phyloP scores from a whole-genome alignment of 1,284 basidiomycete genomes.

The Papiliotrema terrestris region DNA sequence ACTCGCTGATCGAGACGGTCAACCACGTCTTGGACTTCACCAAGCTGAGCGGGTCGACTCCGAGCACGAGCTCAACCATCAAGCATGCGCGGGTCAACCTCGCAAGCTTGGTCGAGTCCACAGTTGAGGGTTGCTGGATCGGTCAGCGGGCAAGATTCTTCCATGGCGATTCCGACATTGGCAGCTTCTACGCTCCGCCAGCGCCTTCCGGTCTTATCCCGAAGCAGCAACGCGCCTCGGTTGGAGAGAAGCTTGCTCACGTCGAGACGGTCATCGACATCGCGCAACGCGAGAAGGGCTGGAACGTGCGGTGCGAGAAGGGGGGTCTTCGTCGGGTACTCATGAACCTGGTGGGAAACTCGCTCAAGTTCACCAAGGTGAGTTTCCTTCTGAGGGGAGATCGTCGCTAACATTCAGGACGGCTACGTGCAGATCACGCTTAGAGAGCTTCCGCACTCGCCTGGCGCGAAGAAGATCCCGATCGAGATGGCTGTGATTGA shows the following conservation, averaged over 20 bases:
- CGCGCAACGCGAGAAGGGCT: slow-evolving; percentile 68
- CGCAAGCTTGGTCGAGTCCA: slow-evolving; percentile 87
- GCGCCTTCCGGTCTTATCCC: slow-evolving; percentile 38
- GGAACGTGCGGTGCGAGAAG: slow-evolving; percentile 84
- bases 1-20: slow-evolving; percentile 59
- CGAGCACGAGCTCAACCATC: slow-evolving; percentile 55
- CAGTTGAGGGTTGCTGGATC: slow-evolving; percentile 92
- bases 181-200: slow-evolving; percentile 81
- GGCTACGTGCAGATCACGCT: slow-evolving; percentile 85
- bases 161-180: slow-evolving; percentile 69
- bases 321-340: slow-evolving; percentile 86
- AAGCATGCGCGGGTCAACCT: slow-evolving; percentile 71
- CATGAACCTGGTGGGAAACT: slow-evolving; percentile 95
- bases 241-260: slow-evolving; percentile 40
- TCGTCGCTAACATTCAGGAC: slow-evolving; percentile 52
- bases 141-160: slow-evolving; percentile 79
- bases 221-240: slow-evolving; percentile 52
- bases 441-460: slow-evolving; percentile 63
- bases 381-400: slow-evolving; percentile 17
- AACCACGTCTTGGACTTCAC: slow-evolving; percentile 97
- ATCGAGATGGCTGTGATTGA: slow-evolving; percentile 84
- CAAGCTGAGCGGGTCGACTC: slow-evolving; percentile 76
- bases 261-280: slow-evolving; percentile 82
- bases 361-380: slow-evolving; percentile 84
- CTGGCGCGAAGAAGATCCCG: slow-evolving; percentile 61